Conservation (phyloP, 1,284 basidiomycete species). For the Sanghuangporus sanghuang region DNA sequence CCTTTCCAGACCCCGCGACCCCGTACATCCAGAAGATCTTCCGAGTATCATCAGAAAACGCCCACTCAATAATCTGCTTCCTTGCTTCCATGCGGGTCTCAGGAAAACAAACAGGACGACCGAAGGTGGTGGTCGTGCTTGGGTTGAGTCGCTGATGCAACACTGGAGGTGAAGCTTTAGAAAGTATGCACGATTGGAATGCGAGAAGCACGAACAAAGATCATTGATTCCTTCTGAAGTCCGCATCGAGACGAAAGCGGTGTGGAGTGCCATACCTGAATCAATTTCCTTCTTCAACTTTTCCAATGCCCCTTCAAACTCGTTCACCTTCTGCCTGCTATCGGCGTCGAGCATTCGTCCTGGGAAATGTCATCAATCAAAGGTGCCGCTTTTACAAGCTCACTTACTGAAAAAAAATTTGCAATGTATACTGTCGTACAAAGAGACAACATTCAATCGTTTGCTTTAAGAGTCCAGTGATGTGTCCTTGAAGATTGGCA, state of each 20-base stretch:
- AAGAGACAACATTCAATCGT: slow-evolving; percentile 14
- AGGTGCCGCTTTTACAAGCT: neutral
- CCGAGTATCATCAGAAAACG: neutral
- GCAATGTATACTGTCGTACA: slow-evolving; percentile 10
- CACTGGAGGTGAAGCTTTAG: neutral
- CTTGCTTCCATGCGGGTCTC: neutral
- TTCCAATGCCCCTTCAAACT: neutral
- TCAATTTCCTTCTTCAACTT: neutral
- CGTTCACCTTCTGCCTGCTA: neutral
- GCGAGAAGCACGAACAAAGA: neutral
- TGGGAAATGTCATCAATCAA: neutral
- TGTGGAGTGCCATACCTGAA: neutral
- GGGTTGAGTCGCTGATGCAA: neutral
- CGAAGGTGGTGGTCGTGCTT: neutral
- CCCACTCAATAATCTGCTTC: neutral
- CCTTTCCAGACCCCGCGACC: slow-evolving; percentile 26
- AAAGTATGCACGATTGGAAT: neutral
- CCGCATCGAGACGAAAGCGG: neutral
- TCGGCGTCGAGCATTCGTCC: neutral
- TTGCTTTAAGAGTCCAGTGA: slow-evolving; percentile 5
- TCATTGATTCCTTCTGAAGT: neutral
- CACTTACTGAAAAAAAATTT: slow-evolving; percentile 4
- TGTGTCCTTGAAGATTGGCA: neutral
- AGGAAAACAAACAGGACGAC: slow-evolving; percentile 5
- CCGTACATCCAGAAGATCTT: slow-evolving; percentile 23